Evolutionary conservation across 2,329 filamentous ascomycete genomes (phyloP), one percentile per base, ranked within the genome.

Genomic region (Xylariaceae sp.): DNA sequence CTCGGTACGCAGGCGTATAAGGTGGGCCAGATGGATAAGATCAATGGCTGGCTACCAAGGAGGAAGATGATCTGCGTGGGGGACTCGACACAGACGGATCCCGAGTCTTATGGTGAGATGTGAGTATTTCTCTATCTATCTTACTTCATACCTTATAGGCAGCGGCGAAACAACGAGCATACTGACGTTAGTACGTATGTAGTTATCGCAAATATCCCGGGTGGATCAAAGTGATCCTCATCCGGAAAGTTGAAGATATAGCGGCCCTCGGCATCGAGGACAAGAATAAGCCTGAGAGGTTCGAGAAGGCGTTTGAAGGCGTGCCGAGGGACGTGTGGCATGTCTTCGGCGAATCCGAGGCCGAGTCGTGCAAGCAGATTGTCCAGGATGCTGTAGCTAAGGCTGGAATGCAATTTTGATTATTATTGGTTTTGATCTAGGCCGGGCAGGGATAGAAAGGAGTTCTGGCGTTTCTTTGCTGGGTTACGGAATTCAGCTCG

Each of bases 81-180:
- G 1, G 92, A 97, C 67, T 92, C 85, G 32, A 96, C 91, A 0
- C 92, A 96, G 67, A 85, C 81, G 21, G 92, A 97, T 57, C 91
- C 92, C 0, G 92, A 97, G 64, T 81, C 88, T 0, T 97, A 96
- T 61, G 91, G 84, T 22, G 83, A 91, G 55, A 82, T 88, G 67
- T 90, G 76, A 65, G 74, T 65, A 19, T 22, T 1, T 5, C 6
- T n/a, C 11, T 21, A 6, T 17, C 14, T 14, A 16, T 17, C 14
- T 12, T 3, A 6, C 21, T 23, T 10, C 6, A 8, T 5, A 39
- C n/a, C n/a, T n/a, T n/a, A n/a, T n/a, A n/a, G n/a, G n/a, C n/a
- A n/a, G n/a, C n/a, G n/a, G n/a, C n/a, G n/a, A n/a, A n/a, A n/a
- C n/a, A n/a, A n/a, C n/a, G n/a, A n/a, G n/a, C n/a, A 21, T 39